These are phyloP conservation scores for Nephelium lappaceum DNA, from an alignment of 345 rosid genomes.

Conservation along the genomic window DNA sequence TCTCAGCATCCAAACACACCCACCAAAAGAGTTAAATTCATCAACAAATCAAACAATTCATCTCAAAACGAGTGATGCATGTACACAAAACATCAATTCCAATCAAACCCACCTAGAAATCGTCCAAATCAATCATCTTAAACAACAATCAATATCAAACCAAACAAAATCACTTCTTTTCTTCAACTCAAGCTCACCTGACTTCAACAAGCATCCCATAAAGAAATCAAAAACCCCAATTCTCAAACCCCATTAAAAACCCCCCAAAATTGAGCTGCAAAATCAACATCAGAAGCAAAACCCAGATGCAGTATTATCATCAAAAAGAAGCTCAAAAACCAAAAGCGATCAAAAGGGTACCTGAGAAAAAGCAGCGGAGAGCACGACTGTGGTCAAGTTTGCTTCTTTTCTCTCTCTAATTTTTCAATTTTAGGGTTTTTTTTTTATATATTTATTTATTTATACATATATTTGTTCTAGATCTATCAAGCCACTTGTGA, in stretches of 20 bases:
- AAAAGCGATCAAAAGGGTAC: background rate
- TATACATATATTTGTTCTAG: too few species aligned
- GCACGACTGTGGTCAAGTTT: background rate
- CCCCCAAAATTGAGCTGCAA: conserved; percentile 4
- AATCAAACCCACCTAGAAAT: conserved; percentile 1
- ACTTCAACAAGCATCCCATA: background rate
- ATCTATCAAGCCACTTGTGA: background rate
- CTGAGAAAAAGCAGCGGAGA: background rate
- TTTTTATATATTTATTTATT: too few species aligned
- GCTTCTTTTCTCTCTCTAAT: background rate
- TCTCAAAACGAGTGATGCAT: background rate
- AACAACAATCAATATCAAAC: background rate
- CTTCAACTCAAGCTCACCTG: background rate
- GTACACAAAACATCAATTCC: background rate
- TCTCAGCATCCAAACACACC: conserved; percentile 5
- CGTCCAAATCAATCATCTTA: background rate
- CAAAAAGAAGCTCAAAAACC: background rate
- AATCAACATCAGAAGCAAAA: conserved; percentile 1
- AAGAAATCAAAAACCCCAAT: background rate
- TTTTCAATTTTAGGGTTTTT: too few species aligned
- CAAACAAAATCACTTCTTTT: background rate
- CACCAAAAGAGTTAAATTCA: background rate
- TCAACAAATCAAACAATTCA: background rate
- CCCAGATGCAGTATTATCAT: background rate
- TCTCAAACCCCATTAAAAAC: background rate